Base-by-base conservation (phyloP, 441 rosid species). In the Corymbia calophylla region DNA sequence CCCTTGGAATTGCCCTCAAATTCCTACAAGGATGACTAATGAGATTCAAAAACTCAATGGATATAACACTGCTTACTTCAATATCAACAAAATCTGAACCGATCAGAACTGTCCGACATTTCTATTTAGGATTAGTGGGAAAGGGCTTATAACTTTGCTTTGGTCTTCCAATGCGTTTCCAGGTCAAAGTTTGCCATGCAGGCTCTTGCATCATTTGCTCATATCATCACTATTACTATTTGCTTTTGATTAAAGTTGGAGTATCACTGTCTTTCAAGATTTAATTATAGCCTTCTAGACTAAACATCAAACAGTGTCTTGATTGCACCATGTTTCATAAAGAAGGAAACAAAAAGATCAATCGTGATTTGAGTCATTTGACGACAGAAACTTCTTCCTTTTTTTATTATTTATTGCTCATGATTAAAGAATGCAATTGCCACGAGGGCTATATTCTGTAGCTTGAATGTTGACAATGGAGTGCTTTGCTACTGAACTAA, bases 31-130 rank as follows among this genome's bases (percentile, higher is more conserved):
- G 29, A 23, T 77, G n/a, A 23, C 18, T 23, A 23, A 44, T 12
- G 84, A 44, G 10, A 77, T 77, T 77, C 18, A 15, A 77, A 17
- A 77, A 77, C 44, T 77, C 13, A 10, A 12, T 21, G 5, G 3
- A 39, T 6, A 35, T 21, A 12, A 73, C 29, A 73, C 1, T 11
- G 9, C 1, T 39, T 73, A 39, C 16, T 73, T 9, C 2, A 3
- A 21, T 11, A 39, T 39, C 51, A 39, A 11, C 5, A 6, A 73
- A 73, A 39, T 12, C 17, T 3, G 48, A 39, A 73, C 1, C 14
- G 15, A 39, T 39, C 44, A 5, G 5, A 70, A 21, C 8, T 16
- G 0, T 39, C 7, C 0, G 17, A 77, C n/a, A 6, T 39, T 23
- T n/a, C 51, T 23, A 23, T 8, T 44, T 12, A 3, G 17, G n/a